These are phyloP conservation scores for Rhodotorula kratochvilovae DNA, from an alignment of 768 basidiomycete genomes.

Conservation along the genomic window DNA sequence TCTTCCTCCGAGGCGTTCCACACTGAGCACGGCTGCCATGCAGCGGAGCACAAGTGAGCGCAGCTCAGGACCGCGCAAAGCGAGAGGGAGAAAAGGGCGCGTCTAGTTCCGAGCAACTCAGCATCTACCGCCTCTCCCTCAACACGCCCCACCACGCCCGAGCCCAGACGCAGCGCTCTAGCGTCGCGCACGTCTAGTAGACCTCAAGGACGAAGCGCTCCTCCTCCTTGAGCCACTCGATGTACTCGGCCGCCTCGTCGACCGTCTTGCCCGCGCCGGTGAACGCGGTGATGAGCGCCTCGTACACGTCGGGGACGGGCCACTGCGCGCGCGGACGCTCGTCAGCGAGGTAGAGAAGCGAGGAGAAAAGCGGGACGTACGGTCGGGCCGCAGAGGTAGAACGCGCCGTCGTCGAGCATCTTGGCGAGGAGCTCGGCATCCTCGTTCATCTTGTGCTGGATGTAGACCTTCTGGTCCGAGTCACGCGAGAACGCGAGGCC, in stretches of 20 bases:
- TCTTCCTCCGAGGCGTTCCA: no score
- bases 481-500: slow-evolving; percentile 97
- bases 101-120: no score
- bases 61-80: no score
- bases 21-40: no score
- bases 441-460: slow-evolving; percentile 96
- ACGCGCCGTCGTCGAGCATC: slow-evolving; percentile 71
- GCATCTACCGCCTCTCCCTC: background rate
- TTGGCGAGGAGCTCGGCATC: slow-evolving; percentile 71
- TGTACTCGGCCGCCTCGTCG: slow-evolving; percentile 67
- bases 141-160: background rate
- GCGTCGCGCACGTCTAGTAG: slow-evolving; percentile 25
- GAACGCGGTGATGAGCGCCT: slow-evolving; percentile 79
- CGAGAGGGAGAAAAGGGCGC: no score
- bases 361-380: slow-evolving; percentile 78
- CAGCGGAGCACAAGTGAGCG: no score
- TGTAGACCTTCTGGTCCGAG: slow-evolving; percentile 86
- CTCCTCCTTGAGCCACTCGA: slow-evolving; percentile 89
- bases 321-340: slow-evolving; percentile 50
- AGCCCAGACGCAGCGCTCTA: no score
- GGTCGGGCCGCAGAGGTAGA: slow-evolving; percentile 92
- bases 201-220: slow-evolving; percentile 98
- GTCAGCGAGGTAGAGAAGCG: background rate
- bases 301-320: slow-evolving; percentile 98
- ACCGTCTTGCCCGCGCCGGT: slow-evolving; percentile 63